Evolutionary conservation across 345 rosid genomes (phyloP).

Genomic region (Carallia pectinifolia): DNA sequence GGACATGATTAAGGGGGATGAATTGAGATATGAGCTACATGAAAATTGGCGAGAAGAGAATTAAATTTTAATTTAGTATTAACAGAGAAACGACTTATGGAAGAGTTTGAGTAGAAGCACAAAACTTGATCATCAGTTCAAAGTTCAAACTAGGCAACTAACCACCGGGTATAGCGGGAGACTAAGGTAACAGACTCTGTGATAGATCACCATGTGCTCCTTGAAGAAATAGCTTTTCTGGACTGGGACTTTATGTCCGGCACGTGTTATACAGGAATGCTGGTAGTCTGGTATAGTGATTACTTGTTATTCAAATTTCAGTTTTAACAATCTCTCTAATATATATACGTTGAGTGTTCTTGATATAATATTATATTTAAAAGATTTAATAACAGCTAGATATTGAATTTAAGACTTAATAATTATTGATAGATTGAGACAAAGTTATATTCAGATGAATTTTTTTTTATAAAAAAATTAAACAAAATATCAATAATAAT

Average conservation of each 20-base stretch:
- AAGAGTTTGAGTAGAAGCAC: conserved; percentile 23
- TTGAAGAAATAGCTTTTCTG: conserved; percentile 6
- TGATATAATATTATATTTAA: too few relatives aligned
- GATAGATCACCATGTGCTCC: neutral
- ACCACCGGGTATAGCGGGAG: conserved; percentile 17
- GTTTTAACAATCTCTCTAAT: too few relatives aligned
- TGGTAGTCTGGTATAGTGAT: too few relatives aligned
- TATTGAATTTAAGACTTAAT: too few relatives aligned
- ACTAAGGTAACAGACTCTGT: conserved; percentile 16
- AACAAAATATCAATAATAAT: too few relatives aligned
- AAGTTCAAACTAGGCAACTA: conserved; percentile 17
- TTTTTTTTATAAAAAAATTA: too few relatives aligned
- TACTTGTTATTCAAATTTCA: too few relatives aligned
- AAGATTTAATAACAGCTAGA: too few relatives aligned
- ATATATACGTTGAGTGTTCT: too few relatives aligned
- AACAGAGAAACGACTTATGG: neutral
- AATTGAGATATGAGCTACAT: neutral
- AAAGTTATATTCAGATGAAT: too few relatives aligned
- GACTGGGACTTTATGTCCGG: neutral
- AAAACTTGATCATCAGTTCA: conserved; percentile 11
- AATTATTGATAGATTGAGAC: too few relatives aligned
- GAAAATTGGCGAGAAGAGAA: neutral
- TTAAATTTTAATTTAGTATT: too few relatives aligned
- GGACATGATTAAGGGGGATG: conserved; percentile 18
- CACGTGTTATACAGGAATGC: neutral